A percentile compares a stretch with the other conserved stretches of the same genome.
Conservation (phyloP, 768 basidiomycete genomes). For the Porphyrellus cyaneotinctus region DNA sequence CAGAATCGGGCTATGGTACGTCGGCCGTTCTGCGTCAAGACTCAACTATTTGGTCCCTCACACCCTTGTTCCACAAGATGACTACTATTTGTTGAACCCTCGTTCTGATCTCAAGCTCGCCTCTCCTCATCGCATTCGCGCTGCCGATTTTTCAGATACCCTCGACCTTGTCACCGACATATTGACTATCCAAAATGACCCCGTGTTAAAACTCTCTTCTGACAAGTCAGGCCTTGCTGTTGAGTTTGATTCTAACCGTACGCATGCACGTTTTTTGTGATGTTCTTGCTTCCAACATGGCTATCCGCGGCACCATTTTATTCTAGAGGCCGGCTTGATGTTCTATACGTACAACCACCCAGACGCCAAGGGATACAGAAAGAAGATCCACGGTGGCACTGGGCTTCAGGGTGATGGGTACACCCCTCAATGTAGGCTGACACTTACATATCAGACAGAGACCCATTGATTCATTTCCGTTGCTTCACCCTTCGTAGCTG, state of each 20-base stretch:
- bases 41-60: not conserved
- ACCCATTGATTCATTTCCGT: not conserved
- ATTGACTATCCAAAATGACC: slow-evolving; percentile 31
- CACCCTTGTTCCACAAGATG: slow-evolving; percentile 39
- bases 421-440: slow-evolving; percentile 47
- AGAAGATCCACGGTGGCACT: slow-evolving; percentile 75
- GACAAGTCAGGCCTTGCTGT: slow-evolving; percentile 57
- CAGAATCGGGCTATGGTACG: slow-evolving; percentile 57
- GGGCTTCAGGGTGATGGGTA: slow-evolving; percentile 59
- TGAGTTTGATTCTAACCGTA: slow-evolving; percentile 68
- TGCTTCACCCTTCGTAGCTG: slow-evolving; percentile 35
- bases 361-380: slow-evolving; percentile 47
- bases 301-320: not conserved
- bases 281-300: not conserved
- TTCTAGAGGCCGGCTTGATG: slow-evolving; percentile 67
- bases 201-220: slow-evolving; percentile 52
- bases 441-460: not conserved
- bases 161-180: slow-evolving; percentile 42
- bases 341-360: slow-evolving; percentile 65
- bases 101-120: slow-evolving; percentile 30
- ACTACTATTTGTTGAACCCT: slow-evolving; percentile 57
- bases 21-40: not conserved
- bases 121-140: slow-evolving; percentile 47
- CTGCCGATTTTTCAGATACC: slow-evolving; percentile 37
- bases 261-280: not conserved